Evolutionary conservation across 2,329 filamentous ascomycete genomes (phyloP).

Genomic region (Trichocomaceae sp.): DNA sequence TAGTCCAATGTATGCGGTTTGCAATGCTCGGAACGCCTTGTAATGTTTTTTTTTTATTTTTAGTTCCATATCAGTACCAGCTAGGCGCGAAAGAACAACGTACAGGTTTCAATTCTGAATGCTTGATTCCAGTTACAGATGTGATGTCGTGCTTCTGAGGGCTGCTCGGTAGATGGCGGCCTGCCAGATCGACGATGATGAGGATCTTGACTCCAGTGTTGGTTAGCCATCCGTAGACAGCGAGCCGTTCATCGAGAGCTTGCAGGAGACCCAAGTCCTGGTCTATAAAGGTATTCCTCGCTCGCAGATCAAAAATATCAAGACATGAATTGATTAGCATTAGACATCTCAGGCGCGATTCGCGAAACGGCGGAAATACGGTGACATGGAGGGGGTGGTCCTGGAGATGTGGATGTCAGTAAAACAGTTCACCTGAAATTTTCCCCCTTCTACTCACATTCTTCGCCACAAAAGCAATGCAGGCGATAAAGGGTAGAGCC

Average conservation of each 20-base stretch:
- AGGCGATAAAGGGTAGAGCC: conserved; percentile 71
- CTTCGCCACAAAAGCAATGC: conserved; percentile 88
- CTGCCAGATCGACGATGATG: conserved; percentile 84
- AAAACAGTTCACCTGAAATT: not conserved
- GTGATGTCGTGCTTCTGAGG: conserved; percentile 27
- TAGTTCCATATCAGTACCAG: conserved; percentile 11
- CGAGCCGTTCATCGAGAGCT: conserved; percentile 85
- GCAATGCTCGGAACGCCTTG: conserved; percentile 80
- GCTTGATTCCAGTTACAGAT: conserved; percentile 61
- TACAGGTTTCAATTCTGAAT: conserved; percentile 81
- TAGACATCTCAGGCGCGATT: conserved; percentile 69
- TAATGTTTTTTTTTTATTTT: too few species aligned
- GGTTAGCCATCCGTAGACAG: conserved; percentile 92
- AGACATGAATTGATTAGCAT: conserved; percentile 86
- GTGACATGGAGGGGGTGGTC: conserved; percentile 94
- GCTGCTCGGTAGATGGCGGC: conserved; percentile 46
- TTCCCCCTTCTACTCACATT: conserved; percentile 56
- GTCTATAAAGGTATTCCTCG: conserved; percentile 63
- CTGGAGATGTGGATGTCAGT: conserved; percentile 43
- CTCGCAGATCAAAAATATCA: conserved; percentile 85
- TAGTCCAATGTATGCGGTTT: conserved; percentile 82
- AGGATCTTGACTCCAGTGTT: conserved; percentile 92
- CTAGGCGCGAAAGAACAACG: conserved; percentile 24
- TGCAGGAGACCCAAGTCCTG: conserved; percentile 90
- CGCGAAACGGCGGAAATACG: conserved; percentile 71